Percentiles rank a stretch among this genome's conserved stretches.
phyloP scores from a whole-genome alignment of 2,329 filamentous ascomycete species.

The Sclerotinia borealis region DNA sequence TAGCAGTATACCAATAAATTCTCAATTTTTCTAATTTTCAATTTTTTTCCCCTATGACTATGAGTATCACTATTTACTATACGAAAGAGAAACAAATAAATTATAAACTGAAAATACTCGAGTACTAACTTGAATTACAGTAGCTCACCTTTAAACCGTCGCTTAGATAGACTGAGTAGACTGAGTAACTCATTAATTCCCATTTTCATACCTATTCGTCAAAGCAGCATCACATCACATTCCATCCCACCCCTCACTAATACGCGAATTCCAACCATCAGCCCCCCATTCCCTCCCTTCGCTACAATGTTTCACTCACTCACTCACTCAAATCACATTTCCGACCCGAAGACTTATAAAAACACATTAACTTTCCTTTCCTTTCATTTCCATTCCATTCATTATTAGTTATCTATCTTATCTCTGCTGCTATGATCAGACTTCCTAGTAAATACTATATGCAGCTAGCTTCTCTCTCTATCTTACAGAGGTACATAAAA shows the following conservation, averaged over 20 bases:
- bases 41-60: too few species aligned
- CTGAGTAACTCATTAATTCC: too few species aligned
- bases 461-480: conserved; percentile 6
- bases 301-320: too few species aligned
- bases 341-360: not conserved
- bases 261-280: not conserved
- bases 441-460: not conserved
- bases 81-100: too few species aligned
- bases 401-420: not conserved
- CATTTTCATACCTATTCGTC: too few species aligned
- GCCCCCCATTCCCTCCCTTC: not conserved
- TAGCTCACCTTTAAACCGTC: not conserved
- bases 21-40: too few species aligned
- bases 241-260: too few species aligned
- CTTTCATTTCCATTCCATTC: too few species aligned
- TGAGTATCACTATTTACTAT: too few species aligned
- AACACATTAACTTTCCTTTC: not conserved
- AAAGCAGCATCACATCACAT: not conserved
- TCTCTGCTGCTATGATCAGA: conserved; percentile 8
- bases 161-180: not conserved
- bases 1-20: too few species aligned
- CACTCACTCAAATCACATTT: not conserved
- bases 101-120: too few species aligned
- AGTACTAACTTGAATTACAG: too few species aligned
- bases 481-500: conserved; percentile 9